Evolutionary conservation across 441 rosid genomes (phyloP), one percentile per base, ranked within the genome.

Genomic region (Gossypium aridum): DNA sequence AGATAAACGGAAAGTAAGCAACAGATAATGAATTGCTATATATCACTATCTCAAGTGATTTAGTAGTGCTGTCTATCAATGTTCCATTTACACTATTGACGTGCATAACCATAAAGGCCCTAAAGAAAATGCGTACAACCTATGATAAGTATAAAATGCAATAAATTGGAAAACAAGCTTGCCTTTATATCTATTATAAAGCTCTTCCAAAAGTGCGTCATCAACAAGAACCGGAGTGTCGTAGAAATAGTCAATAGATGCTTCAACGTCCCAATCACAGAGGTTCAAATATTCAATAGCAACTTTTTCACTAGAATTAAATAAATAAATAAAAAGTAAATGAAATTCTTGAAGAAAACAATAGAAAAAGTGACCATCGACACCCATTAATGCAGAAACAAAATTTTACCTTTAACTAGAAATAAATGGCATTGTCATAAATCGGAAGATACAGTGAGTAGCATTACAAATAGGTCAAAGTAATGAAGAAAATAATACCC

Each of bases 171-270:
- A 55, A 49, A 39, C 0, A 7, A 75, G 51, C 81, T 76, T 82
- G 84, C 99, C 99, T 93, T 89, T 93, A 74, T 93, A 95, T 89
- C 88, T 89, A 73, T 87, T 86, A 81, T 91, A 95, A 79, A 95
- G 92, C 90, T 90, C 97, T 84, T 95, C 99, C 87, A 93, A 80
- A 83, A 88, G 93, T 85, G 89, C 88, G 16, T 86, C 77, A 84
- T 96, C 97, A 60, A 93, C 3, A 55, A 8, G 25, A 20, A 20
- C 9, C 0, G 54, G 54, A 56, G 20, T 1, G 60, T 55, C 23
- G 4, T 16, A 55, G 60, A 16, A 93, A 69, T 86, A 79, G 84
- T 96, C 98, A 84, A 93, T 87, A 10, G 99, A 97, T 31, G 91
- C 94, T 85, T 96, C 98, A 47, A 92, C 91, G 73, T 92, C 91